A percentile compares a stretch with the other conserved stretches of the same genome.
These are phyloP conservation scores for Teratosphaeria epicoccoides DNA, from an alignment of 2,329 filamentous ascomycete genomes.

Conservation along the genomic window DNA sequence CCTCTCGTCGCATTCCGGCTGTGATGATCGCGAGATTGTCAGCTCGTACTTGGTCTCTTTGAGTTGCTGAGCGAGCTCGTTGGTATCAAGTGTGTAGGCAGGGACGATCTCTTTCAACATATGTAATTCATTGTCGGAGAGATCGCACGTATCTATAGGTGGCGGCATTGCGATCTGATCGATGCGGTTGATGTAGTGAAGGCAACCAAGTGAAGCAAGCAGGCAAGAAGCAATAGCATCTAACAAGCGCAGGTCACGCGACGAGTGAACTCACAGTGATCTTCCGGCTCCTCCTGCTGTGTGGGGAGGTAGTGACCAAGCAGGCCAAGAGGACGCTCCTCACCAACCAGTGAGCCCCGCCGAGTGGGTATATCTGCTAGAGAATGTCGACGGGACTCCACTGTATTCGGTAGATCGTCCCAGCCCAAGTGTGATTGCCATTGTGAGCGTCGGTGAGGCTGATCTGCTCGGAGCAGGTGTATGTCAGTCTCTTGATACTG, in stretches of 20 bases:
- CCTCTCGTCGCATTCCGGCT: conserved; percentile 1
- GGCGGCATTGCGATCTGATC: background rate
- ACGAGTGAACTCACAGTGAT: background rate
- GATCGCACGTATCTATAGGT: background rate
- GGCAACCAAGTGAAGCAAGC: background rate
- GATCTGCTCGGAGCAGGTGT: conserved; percentile 11
- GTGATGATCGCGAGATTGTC: background rate
- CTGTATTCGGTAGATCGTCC: conserved; percentile 48
- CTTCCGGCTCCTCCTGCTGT: background rate
- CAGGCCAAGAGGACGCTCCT: background rate
- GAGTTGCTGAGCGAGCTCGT: background rate
- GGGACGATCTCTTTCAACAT: background rate
- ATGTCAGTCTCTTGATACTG: background rate
- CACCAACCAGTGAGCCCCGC: conserved; percentile 24
- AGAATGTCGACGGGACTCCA: conserved; percentile 69
- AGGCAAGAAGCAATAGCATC: background rate
- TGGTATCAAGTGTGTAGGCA: background rate
- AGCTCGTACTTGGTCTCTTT: background rate
- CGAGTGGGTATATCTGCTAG: conserved; percentile 45
- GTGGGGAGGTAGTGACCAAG: background rate
- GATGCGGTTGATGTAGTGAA: background rate
- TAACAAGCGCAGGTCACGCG: background rate
- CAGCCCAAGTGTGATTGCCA: conserved; percentile 66
- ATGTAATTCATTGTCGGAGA: background rate
- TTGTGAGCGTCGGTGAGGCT: conserved; percentile 28